A percentile compares a stretch with the other conserved stretches of the same genome.
Conservation (phyloP, 768 basidiomycete species). For the Megacollybia marginata region DNA sequence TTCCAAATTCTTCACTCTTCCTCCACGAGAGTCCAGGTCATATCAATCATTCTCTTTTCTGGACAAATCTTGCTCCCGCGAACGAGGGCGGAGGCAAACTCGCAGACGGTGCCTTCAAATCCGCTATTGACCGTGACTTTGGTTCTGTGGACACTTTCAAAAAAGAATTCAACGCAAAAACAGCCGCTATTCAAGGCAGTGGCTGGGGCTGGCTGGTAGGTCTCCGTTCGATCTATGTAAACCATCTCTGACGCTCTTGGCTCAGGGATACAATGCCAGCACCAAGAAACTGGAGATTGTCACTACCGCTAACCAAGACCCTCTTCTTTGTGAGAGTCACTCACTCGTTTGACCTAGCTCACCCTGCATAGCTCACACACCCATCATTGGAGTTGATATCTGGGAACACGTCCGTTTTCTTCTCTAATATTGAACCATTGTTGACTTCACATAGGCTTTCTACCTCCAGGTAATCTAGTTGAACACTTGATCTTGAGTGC, state of each 20-base stretch:
- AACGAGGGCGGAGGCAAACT: conserved; percentile 58
- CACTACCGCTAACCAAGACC: conserved; percentile 96
- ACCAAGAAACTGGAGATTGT: conserved; percentile 80
- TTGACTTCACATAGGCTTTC: conserved; percentile 44
- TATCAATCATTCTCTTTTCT: conserved; percentile 95
- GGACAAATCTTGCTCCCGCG: conserved; percentile 90
- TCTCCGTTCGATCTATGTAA: conserved; percentile 5
- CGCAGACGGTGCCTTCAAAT: conserved; percentile 59
- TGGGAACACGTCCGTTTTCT: conserved; percentile 78
- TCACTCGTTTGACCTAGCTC: conserved; percentile 1
- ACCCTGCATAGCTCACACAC: conserved; percentile 56
- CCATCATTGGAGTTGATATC: conserved; percentile 94
- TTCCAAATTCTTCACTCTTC: background rate
- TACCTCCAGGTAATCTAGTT: conserved; percentile 45
- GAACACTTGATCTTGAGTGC: background rate
- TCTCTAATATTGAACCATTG: conserved; percentile 6
- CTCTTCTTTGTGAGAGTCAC: conserved; percentile 40
- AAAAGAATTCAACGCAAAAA: conserved; percentile 77
- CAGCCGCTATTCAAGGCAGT: conserved; percentile 90
- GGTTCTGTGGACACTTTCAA: conserved; percentile 85
- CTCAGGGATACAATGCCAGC: conserved; percentile 59
- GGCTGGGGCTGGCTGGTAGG: conserved; percentile 97
- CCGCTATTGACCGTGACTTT: conserved; percentile 73
- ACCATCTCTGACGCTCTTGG: background rate
- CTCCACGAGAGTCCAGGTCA: conserved; percentile 46